phyloP scores from a whole-genome alignment of 495 filamentous ascomycete genomes.

The Mycothermus thermophilus region DNA sequence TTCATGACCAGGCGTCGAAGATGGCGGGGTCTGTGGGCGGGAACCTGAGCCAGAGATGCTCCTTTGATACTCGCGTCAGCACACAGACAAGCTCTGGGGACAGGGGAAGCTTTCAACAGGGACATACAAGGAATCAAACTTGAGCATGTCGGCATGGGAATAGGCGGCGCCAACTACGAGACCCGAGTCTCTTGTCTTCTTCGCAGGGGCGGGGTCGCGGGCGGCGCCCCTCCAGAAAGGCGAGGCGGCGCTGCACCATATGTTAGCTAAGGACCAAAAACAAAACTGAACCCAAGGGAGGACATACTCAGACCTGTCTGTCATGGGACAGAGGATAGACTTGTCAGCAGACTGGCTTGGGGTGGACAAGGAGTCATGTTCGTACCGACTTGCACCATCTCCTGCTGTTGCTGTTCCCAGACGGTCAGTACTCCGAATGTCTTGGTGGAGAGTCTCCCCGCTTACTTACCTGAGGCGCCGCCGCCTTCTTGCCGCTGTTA shows the following conservation, averaged over 20 bases:
- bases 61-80: too few relatives aligned
- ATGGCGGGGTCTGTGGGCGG: slow-evolving; percentile 37
- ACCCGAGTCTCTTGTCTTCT: slow-evolving; percentile 50
- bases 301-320: slow-evolving; percentile 52
- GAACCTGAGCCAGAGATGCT: slow-evolving; percentile 31
- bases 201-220: slow-evolving; percentile 35
- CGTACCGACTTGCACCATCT: slow-evolving; percentile 99
- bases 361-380: not conserved
- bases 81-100: too few relatives aligned
- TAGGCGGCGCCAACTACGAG: slow-evolving; percentile 92
- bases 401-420: slow-evolving; percentile 38
- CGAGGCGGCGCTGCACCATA: slow-evolving; percentile 64
- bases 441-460: not conserved
- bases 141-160: slow-evolving; percentile 88
- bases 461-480: slow-evolving; percentile 54
- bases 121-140: slow-evolving; percentile 59
- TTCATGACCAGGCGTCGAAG: slow-evolving; percentile 21
- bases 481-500: slow-evolving; percentile 50
- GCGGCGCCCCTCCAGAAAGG: slow-evolving; percentile 75
- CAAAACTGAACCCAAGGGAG: not conserved
- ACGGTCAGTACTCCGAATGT: not conserved
- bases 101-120: slow-evolving; percentile 3
- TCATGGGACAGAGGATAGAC: slow-evolving; percentile 7
- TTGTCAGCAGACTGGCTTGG: slow-evolving; percentile 18
- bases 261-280: too few relatives aligned